Conservation (phyloP, 2,329 filamentous ascomycete genomes). For the Ceratocystiopsis minuta region DNA sequence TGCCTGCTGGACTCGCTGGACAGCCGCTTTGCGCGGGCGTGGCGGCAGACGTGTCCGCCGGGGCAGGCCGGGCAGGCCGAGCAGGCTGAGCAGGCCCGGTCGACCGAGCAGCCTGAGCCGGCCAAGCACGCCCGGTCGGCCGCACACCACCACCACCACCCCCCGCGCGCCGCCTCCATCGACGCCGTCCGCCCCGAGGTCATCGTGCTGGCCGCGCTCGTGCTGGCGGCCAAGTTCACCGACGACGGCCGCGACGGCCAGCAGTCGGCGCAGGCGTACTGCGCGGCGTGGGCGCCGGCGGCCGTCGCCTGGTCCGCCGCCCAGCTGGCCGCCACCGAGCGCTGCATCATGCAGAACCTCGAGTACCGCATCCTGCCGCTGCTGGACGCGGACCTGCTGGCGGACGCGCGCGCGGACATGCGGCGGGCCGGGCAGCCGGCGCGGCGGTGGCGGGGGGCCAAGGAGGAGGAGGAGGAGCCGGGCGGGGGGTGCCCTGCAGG, state of each 20-base stretch:
- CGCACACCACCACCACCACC: slow-evolving; percentile 25
- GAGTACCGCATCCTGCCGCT: slow-evolving; percentile 45
- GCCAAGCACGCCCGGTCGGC: slow-evolving; percentile 15
- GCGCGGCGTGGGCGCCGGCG: slow-evolving; percentile 29
- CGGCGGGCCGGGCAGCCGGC: slow-evolving; percentile 28
- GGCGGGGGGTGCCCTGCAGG: too few species aligned
- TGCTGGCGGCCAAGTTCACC: slow-evolving; percentile 48
- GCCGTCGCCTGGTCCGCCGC: slow-evolving; percentile 31
- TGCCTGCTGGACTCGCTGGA: slow-evolving; percentile 49
- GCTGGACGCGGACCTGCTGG: slow-evolving; percentile 35
- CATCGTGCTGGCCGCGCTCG: slow-evolving; percentile 42
- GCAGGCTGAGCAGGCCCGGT: slow-evolving; percentile 21
- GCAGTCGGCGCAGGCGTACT: slow-evolving; percentile 34
- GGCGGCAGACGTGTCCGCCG: slow-evolving; percentile 41
- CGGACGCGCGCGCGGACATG: slow-evolving; percentile 45
- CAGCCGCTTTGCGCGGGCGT: slow-evolving; percentile 42
- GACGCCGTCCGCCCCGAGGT: slow-evolving; percentile 44
- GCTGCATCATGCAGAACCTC: slow-evolving; percentile 45
- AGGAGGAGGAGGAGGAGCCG: too few species aligned
- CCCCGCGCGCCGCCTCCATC: slow-evolving; percentile 16
- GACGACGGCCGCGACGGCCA: slow-evolving; percentile 42
- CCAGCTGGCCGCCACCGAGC: slow-evolving; percentile 46
- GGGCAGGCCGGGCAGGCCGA: background rate
- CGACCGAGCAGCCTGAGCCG: slow-evolving; percentile 24
- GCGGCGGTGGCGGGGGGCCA: too few species aligned